phyloP scores from a whole-genome alignment of 306 rosid species.

The Nissolia schottii region DNA sequence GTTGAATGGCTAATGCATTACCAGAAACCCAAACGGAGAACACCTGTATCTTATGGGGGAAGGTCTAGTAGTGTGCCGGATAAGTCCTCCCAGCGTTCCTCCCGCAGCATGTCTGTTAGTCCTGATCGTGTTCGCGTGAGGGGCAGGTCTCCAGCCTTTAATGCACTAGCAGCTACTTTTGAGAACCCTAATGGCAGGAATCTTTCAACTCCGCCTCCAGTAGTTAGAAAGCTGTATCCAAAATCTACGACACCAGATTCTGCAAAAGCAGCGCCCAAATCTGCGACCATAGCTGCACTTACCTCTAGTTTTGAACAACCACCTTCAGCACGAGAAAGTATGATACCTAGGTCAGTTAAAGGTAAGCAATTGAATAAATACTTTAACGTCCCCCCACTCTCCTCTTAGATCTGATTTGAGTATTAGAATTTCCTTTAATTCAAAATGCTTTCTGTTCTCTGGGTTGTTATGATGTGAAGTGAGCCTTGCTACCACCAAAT shows the following conservation, averaged over 20 bases:
- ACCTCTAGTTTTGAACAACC: constrained; percentile 61
- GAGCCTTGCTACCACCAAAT: constrained; percentile 49
- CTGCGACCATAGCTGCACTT: constrained; percentile 62
- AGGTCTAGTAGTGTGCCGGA: constrained; percentile 86
- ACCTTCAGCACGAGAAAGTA: constrained; percentile 56
- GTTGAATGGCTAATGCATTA: constrained; percentile 18
- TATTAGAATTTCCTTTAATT: neutral
- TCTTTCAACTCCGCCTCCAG: constrained; percentile 90
- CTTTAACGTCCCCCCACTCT: neutral
- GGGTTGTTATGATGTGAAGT: constrained; percentile 40
- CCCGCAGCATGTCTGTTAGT: constrained; percentile 89
- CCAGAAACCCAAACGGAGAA: constrained; percentile 83
- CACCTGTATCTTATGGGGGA: constrained; percentile 71
- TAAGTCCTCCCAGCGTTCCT: constrained; percentile 80
- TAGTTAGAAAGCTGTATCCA: constrained; percentile 69
- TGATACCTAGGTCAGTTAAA: constrained; percentile 70
- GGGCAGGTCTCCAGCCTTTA: constrained; percentile 95
- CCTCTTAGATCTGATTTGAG: neutral
- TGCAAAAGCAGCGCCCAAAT: constrained; percentile 50
- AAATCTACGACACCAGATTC: constrained; percentile 78
- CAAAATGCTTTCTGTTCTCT: constrained; percentile 4
- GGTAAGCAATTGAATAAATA: constrained; percentile 35
- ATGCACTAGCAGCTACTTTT: constrained; percentile 83
- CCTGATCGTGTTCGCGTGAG: constrained; percentile 92
- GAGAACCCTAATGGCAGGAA: constrained; percentile 70